Base-by-base conservation (phyloP, 2,329 filamentous ascomycete species). In the Purpureocillium takamizusanense region DNA sequence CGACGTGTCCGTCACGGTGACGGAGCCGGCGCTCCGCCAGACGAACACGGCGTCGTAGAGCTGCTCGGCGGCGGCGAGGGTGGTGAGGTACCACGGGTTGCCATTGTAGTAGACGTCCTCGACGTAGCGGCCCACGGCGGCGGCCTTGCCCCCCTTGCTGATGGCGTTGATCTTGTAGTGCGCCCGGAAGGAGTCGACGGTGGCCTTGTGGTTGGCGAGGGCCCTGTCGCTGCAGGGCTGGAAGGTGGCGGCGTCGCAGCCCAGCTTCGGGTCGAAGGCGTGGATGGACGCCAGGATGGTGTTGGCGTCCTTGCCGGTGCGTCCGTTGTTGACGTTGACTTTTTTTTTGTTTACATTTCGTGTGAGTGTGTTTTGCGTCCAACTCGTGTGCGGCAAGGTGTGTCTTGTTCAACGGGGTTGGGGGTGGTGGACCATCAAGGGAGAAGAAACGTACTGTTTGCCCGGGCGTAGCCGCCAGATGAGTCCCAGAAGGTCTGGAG, bases 51-150 rank as follows among this genome's bases (percentile, higher is more conserved):
- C 81, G 49, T 84, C 80, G 55, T 88, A 90, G 3, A 94, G 72
- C 53, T 85, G 81, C 59, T 92, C 86, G 3, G 85, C 86, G 1
- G 83, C 83, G 2, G 83, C 84, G 23, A 87, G 68, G 1, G 83
- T 90, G 49, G 74, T 74, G 11, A 90, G 69, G 50, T 87, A 85
- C 86, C 86, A 92, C 2, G 86, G 86, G 56, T 92, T 88, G 1
- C 84, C 85, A 43, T 76, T 76, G 57, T 81, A 83, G 60, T 90
- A 92, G 4, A 68, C 60, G 49, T 94, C 85, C 56, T 86, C 81
- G 0, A 78, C 61, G 53, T 87, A 86, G 42, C 83, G 67, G 33
- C 83, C 82, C 6, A 83, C 65, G 7, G 76, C 71, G 9, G 78
- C 68, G 7, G 81, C 81, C 13, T 61, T 59, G 15, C 81, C 78